Conservation (phyloP, 352 stramenopile genomes). For the Phytopythium cucurbitacearum region DNA sequence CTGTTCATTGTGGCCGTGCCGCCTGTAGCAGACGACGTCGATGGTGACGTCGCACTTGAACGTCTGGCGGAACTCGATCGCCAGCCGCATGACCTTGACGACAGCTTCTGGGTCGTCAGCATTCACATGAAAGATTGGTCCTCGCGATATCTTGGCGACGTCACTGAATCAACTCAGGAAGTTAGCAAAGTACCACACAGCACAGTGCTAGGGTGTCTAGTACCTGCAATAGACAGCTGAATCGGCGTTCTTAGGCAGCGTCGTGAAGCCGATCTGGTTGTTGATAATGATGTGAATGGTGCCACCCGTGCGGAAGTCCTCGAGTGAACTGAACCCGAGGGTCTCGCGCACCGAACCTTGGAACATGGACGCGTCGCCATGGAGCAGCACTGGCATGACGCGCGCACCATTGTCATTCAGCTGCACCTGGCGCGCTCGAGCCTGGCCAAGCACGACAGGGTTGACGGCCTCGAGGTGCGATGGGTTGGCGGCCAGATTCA, state of each 20-base stretch:
- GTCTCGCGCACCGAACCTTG: conserved; percentile 81
- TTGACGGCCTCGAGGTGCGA: conserved; percentile 99
- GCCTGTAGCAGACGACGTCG: conserved; percentile 98
- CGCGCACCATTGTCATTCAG: conserved; percentile 78
- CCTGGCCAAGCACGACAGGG: conserved; percentile 95
- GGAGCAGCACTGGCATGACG: conserved; percentile 96
- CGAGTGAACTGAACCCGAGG: conserved; percentile 84
- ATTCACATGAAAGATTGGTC: conserved; percentile 94
- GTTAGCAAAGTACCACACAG: too few species aligned
- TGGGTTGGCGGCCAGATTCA: conserved; percentile 95
- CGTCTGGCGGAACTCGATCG: conserved; percentile 81
- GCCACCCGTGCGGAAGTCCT: conserved; percentile 95
- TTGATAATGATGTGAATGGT: conserved; percentile 99
- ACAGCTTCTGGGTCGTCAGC: conserved; percentile 96
- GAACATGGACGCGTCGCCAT: conserved; percentile 95
- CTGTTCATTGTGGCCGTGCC: conserved; percentile 98
- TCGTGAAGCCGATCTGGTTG: conserved; percentile 99
- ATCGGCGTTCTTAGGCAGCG: conserved; percentile 94
- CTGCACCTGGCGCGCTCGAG: conserved; percentile 90
- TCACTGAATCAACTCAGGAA: conserved; percentile 53
- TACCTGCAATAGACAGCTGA: conserved; percentile 96
- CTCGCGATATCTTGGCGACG: conserved; percentile 96
- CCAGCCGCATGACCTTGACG: conserved; percentile 91
- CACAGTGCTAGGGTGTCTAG: too few species aligned
- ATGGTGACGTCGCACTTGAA: conserved; percentile 98